Evolutionary conservation across 306 rosid genomes (phyloP), one percentile per base, ranked within the genome.

Genomic region (Prunus fruticosa): DNA sequence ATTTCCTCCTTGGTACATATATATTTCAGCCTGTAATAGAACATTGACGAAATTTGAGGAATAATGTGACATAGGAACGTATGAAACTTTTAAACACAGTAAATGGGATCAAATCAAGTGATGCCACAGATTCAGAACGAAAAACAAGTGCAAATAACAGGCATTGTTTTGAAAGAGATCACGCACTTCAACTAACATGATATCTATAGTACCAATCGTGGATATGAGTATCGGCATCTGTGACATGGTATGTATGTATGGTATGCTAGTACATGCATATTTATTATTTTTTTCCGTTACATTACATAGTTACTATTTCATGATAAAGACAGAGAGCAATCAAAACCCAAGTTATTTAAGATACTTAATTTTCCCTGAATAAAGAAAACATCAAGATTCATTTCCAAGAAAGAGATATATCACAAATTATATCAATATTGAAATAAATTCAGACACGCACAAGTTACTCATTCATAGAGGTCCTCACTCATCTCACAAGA

Each of bases 1-100:
- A 90, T 87, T 49, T 92, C 95, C 85, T 94, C 98, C 86, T 88
- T 92, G 88, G 85, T 90, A 76, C 98, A 94, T 81, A 94, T 90
- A 86, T 92, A 88, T 78, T 88, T 94, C 54, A 94, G 86, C 91
- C 98, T 94, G 76, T 63, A 80, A 76, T 52, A 45, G 34, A 70
- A 15, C 64, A 69, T 78, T 58, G 6, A 20, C 30, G 38, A 58
- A 56, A 76, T 46, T 18, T 22, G 28, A 51, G 20, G 54, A 85
- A 28, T 64, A 70, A 73, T 60, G 63, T 50, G 64, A 43, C 10
- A 50, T 43, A 16, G 67, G 56, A 51, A 60, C 69, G 64, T 49
- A 18, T 22, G 71, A 84, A 80, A 79, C 73, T 27, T 30, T 71
- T 62, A 38, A 54, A 64, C 57, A 64, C 38, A 57, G 22, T 43